Conservation (phyloP, 2,329 filamentous ascomycete species). For the Hysterium pulicare region DNA sequence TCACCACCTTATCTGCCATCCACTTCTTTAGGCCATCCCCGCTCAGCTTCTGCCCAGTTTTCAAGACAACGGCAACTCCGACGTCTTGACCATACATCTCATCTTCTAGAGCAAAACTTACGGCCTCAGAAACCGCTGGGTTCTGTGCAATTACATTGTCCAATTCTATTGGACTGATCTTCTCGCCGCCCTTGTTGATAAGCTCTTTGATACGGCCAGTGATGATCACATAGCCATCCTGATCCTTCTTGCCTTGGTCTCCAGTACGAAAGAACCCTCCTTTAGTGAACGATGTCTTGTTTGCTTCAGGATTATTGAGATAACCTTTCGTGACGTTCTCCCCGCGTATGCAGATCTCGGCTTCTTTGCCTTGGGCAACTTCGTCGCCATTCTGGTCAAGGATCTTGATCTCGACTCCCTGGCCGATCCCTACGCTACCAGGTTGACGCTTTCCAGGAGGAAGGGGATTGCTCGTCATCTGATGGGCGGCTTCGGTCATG, state of each 20-base stretch:
- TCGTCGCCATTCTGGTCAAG: constrained; percentile 67
- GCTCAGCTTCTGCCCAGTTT: constrained; percentile 54
- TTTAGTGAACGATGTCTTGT: constrained; percentile 68
- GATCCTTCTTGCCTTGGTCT: constrained; percentile 77
- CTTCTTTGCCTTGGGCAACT: constrained; percentile 66
- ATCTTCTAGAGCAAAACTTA: constrained; percentile 79
- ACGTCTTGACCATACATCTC: constrained; percentile 82
- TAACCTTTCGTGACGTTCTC: constrained; percentile 84
- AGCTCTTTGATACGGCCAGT: constrained; percentile 92
- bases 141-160: constrained; percentile 78
- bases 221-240: constrained; percentile 79
- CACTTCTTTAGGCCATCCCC: constrained; percentile 64
- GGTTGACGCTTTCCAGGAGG: constrained; percentile 70
- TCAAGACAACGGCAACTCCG: constrained; percentile 71
- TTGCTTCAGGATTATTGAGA: constrained; percentile 76
- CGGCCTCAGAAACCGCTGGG: constrained; percentile 70
- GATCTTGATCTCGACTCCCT: constrained; percentile 79
- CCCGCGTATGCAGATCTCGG: constrained; percentile 78
- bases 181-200: constrained; percentile 87
- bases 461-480: constrained; percentile 68
- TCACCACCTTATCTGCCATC: constrained; percentile 67
- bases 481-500: constrained; percentile 87
- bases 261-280: constrained; percentile 84
- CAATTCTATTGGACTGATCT: constrained; percentile 83
- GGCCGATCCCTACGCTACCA: constrained; percentile 76